Conservation (phyloP, 2,329 filamentous ascomycete genomes). For the Pleomassaria siparia region DNA sequence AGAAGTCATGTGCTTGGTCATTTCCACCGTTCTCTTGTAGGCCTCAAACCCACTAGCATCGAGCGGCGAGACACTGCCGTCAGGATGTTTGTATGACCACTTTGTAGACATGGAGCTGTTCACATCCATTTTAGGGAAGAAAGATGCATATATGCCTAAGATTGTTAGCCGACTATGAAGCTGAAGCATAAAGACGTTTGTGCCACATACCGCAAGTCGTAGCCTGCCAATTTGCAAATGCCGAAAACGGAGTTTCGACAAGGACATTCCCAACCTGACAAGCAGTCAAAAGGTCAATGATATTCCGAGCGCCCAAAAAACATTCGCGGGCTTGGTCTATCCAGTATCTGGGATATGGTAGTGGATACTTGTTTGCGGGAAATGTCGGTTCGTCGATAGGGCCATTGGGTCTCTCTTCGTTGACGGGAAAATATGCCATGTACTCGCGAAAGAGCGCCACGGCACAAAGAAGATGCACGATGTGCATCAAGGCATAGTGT, state of each 20-base stretch:
- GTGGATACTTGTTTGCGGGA: constrained; percentile 46
- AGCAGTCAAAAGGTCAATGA: constrained; percentile 65
- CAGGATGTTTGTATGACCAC: not conserved
- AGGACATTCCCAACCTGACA: constrained; percentile 62
- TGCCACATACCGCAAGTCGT: constrained; percentile 56
- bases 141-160: constrained; percentile 2
- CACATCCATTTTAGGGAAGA: constrained; percentile 8
- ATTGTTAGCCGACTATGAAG: not conserved
- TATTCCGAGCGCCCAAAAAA: constrained; percentile 64
- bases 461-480: constrained; percentile 64
- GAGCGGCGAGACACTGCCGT: not conserved
- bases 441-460: constrained; percentile 71
- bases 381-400: constrained; percentile 63
- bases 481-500: constrained; percentile 67
- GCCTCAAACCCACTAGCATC: not conserved
- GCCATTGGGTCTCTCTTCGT: constrained; percentile 52
- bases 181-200: not conserved
- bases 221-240: constrained; percentile 68
- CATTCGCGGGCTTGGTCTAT: constrained; percentile 62
- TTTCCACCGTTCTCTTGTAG: not conserved
- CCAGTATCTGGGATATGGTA: constrained; percentile 55
- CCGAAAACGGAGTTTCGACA: constrained; percentile 67
- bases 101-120: constrained; percentile 3
- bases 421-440: constrained; percentile 65
- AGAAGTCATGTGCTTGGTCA: constrained; percentile 2